Evolutionary conservation across 2,329 filamentous ascomycete genomes (phyloP).

Genomic region (Lojkania enalia): DNA sequence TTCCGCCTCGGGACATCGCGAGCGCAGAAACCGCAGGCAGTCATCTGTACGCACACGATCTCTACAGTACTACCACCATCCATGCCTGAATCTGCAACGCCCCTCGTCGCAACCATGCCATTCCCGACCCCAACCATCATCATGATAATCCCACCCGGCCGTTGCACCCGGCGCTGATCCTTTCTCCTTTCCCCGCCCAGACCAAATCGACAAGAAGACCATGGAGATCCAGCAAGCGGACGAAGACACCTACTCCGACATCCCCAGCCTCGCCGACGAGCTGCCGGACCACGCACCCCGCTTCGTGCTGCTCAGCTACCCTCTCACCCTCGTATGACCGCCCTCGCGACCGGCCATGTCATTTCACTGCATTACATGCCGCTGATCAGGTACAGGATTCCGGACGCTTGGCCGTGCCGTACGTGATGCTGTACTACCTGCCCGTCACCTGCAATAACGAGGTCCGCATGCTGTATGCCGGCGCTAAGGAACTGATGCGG

Average conservation of each 20-base stretch:
- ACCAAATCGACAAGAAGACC: conserved; percentile 86
- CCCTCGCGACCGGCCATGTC: not conserved
- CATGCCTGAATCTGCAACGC: conserved; percentile 3
- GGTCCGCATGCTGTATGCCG: conserved; percentile 89
- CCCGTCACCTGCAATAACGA: conserved; percentile 88
- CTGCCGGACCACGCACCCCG: conserved; percentile 90
- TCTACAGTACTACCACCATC: conserved; percentile 7
- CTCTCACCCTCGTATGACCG: conserved; percentile 73
- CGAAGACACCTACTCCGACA: conserved; percentile 77
- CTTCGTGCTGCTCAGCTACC: conserved; percentile 89
- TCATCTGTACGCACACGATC: conserved; percentile 74
- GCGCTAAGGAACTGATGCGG: conserved; percentile 93
- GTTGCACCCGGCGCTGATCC: conserved; percentile 31
- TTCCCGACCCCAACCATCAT: not conserved
- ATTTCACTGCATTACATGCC: not conserved
- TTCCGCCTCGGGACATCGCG: conserved; percentile 91
- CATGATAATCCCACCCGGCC: conserved; percentile 4
- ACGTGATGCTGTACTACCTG: conserved; percentile 93
- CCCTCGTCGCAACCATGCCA: conserved; percentile 5
- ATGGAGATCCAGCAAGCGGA: conserved; percentile 87
- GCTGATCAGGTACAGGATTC: conserved; percentile 60
- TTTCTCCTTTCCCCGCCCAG: conserved; percentile 56
- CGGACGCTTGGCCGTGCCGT: conserved; percentile 84
- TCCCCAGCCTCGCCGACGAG: conserved; percentile 82
- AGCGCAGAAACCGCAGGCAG: conserved; percentile 81